Base-by-base conservation (phyloP, 352 stramenopile genomes). In the Blastocystis hominis region DNA sequence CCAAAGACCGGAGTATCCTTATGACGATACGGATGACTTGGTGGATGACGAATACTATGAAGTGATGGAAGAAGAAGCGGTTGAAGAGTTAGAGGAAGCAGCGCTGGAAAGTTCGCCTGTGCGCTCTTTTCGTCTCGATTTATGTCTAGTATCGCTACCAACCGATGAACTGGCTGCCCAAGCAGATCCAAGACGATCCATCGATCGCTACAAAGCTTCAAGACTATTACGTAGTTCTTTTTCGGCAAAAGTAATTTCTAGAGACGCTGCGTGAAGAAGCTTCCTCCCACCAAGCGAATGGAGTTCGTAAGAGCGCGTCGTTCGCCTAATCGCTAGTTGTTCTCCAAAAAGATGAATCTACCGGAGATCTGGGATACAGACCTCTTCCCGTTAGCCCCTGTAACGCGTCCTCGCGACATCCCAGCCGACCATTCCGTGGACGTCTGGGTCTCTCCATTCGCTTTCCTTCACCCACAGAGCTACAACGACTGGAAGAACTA, bases 291-390 rank as follows among this genome's bases (percentile, higher is more conserved):
- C 34, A 78, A 55, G 42, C 68, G 68, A 7, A 78, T 78, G 68
- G 68, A 78, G 40, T 78, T 40, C 30, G 68, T 78, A 63, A 1
- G 44, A 34, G 10, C 10, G 7, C 6, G 24, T 7, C 4, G 15
- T n/a, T 78, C 24, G 38, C 15, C 15, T 78, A 46, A 78, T 1
- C 20, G 17, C 42, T 78, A 78, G 68, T 24, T 78, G 42, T 78
- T 78, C 47, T 56, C 68, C 2, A 78, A 78, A 46, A 78, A 78
- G 68, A 78, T 78, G 68, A 78, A 78, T 36, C 68, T 78, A 10
- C 68, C 68, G 2, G 68, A 78, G 68, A 78, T 78, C 53, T 78
- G 68, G 68, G 44, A 78, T 30, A 78, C 68, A 4, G 68, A 78
- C 34, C 53, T 78, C 42, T 40, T 78, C 17, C 68, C 68, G 17